These are phyloP conservation scores for Mycena metata DNA, from an alignment of 768 basidiomycete genomes.

Conservation along the genomic window DNA sequence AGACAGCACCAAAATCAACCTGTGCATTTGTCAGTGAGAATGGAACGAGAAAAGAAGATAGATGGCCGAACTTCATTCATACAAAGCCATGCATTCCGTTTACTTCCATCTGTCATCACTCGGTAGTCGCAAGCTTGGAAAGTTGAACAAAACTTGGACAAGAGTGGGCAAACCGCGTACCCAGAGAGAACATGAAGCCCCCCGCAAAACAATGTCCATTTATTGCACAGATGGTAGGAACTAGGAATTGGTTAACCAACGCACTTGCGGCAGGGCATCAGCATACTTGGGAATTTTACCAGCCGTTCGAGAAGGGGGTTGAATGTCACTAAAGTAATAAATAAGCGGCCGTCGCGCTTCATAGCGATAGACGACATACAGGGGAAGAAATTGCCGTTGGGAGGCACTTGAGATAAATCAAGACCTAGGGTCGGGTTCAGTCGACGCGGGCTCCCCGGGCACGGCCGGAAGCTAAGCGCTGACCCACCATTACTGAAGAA, in stretches of 20 bases:
- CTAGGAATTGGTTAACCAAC: conserved; percentile 51
- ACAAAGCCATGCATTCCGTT: conserved; percentile 64
- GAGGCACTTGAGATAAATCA: conserved; percentile 66
- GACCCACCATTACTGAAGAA: conserved; percentile 81
- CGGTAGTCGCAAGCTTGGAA: too few relatives aligned
- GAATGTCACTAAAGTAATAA: conserved; percentile 66
- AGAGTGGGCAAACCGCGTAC: too few relatives aligned
- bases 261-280: conserved; percentile 51
- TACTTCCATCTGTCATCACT: neutral
- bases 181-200: conserved; percentile 80
- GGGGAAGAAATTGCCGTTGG: conserved; percentile 75
- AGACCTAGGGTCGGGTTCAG: conserved; percentile 59
- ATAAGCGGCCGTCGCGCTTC: conserved; percentile 2
- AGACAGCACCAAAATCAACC: conserved; percentile 70
- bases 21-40: neutral
- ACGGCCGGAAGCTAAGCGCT: too few relatives aligned
- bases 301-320: conserved; percentile 80
- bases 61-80: conserved; percentile 87
- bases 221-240: conserved; percentile 78
- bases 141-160: too few relatives aligned
- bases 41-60: neutral
- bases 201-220: conserved; percentile 29
- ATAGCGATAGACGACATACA: conserved; percentile 52
- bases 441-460: too few relatives aligned
- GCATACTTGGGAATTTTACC: conserved; percentile 76